Evolutionary conservation across 495 filamentous ascomycete species (phyloP), one percentile per base, ranked within the genome.

Genomic region (Aspergillus saccharolyticus): DNA sequence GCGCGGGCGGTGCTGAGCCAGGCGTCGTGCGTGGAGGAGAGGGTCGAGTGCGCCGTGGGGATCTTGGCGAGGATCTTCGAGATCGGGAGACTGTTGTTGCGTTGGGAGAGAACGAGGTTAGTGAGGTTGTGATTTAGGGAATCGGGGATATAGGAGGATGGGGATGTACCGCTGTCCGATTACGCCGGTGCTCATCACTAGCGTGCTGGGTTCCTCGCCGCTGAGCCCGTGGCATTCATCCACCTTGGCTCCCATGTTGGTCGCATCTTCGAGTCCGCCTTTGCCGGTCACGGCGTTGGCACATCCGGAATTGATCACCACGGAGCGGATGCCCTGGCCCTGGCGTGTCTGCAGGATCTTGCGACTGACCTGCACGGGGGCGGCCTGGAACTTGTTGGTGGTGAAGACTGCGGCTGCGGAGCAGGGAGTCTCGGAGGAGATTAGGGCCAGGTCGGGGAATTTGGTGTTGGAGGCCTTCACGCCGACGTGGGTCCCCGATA

Each of bases 141-240:
- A n/a, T n/a, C n/a, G 42, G 5, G 39, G 19, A 15, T n/a, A n/a
- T n/a, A n/a, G n/a, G n/a, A 14, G 17, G 0, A n/a, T n/a, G 18
- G 12, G 19, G 20, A 4, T 28, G 33, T 15, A 88, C 87, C 87
- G 86, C 72, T 98, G 94, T 30, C 94, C 95, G 68, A 99, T 99
- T 15, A 99, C 94, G 49, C 94, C 95, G 10, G 94, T 99, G 70
- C 89, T 95, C 95, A 97, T 97, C 51, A 97, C 91, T 44, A 99
- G 75, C 7, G 89, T 90, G 58, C 84, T 84, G 47, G 83, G 80
- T 39, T 82, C 33, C 33, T 39, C 33, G 4, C 33, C 77, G 54
- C 81, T 78, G 33, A 84, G 85, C 30, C 83, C 83, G 60, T 75
- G 76, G 64, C 80, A 85, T 63, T 82, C 76, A 66, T 97, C 91